phyloP scores from a whole-genome alignment of 192 early-diverging fungal genomes.

The Thoreauomyces humboldtii region DNA sequence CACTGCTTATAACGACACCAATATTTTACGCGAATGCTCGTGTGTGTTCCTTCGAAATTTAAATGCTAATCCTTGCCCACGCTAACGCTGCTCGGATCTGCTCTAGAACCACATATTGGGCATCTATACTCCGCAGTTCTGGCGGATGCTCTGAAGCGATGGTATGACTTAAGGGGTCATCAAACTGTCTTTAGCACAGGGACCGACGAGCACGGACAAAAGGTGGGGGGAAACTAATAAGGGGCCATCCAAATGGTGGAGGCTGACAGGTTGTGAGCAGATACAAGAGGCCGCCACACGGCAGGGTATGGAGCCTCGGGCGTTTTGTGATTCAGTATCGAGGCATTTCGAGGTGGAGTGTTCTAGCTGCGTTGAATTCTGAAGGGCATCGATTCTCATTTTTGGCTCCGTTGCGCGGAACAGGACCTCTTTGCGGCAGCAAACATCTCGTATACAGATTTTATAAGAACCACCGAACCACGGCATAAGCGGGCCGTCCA shows the following conservation, averaged over 20 bases:
- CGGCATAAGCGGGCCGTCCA: slow-evolving; percentile 70
- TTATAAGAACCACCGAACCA: slow-evolving; percentile 81
- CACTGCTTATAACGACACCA: slow-evolving; percentile 59
- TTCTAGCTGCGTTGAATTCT: too few relatives aligned
- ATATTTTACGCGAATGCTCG: slow-evolving; percentile 89
- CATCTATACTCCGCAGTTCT: slow-evolving; percentile 89
- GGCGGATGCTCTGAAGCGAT: slow-evolving; percentile 77
- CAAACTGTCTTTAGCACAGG: slow-evolving; percentile 64
- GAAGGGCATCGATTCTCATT: too few relatives aligned
- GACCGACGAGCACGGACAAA: slow-evolving; percentile 96
- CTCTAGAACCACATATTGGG: slow-evolving; percentile 81
- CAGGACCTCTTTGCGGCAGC: slow-evolving; percentile 67
- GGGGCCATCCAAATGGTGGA: too few relatives aligned
- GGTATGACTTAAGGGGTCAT: slow-evolving; percentile 67
- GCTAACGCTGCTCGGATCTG: neutral
- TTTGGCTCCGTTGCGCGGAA: too few relatives aligned
- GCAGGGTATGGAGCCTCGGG: slow-evolving; percentile 54
- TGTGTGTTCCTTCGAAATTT: slow-evolving; percentile 22
- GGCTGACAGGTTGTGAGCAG: too few relatives aligned
- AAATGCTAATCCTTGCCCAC: neutral
- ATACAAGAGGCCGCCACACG: slow-evolving; percentile 86
- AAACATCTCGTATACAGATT: slow-evolving; percentile 76
- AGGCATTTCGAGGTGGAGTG: slow-evolving; percentile 61
- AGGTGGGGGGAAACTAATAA: slow-evolving; percentile 61
- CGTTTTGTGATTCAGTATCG: slow-evolving; percentile 78